phyloP scores from a whole-genome alignment of 176 grass and related monocot species.

The Oryza glaberrima region DNA sequence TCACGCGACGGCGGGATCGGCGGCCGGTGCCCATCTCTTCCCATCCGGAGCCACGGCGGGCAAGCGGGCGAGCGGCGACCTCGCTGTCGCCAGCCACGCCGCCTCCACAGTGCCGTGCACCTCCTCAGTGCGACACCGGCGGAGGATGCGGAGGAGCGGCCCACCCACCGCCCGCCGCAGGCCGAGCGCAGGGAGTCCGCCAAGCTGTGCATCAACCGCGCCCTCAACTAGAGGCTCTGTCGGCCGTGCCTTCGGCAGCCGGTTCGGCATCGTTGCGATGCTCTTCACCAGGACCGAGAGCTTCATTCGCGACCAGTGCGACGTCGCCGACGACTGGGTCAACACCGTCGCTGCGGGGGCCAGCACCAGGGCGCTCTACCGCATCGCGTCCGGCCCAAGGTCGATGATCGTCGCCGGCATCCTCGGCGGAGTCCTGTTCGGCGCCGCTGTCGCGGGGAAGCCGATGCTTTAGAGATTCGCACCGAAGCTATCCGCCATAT shows the following conservation, averaged over 20 bases:
- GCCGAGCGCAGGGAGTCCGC: slow-evolving; percentile 47
- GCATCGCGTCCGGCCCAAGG: slow-evolving; percentile 47
- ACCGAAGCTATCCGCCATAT: slow-evolving; percentile 40
- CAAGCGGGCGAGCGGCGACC: no score
- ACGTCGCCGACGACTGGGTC: slow-evolving; percentile 60
- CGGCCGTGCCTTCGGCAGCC: slow-evolving; percentile 50
- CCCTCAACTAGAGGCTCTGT: slow-evolving; percentile 58
- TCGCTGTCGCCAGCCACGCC: no score
- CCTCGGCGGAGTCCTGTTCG: slow-evolving; percentile 53
- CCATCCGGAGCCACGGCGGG: no score
- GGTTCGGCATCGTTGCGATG: slow-evolving; percentile 53
- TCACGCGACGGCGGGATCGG: no score
- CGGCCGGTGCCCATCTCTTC: no score
- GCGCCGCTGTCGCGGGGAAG: slow-evolving; percentile 48
- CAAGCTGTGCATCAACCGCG: slow-evolving; percentile 61
- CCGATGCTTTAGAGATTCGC: slow-evolving; percentile 53
- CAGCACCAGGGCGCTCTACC: slow-evolving; percentile 56
- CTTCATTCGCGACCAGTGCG: slow-evolving; percentile 29
- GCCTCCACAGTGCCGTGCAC: no score
- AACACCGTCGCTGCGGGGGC: slow-evolving; percentile 55
- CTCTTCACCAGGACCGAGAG: slow-evolving; percentile 58
- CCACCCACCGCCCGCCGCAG: slow-evolving; percentile 13
- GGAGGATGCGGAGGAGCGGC: no score
- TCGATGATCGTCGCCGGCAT: slow-evolving; percentile 45
- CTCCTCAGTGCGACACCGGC: no score